Evolutionary conservation across 2,329 filamentous ascomycete species (phyloP).

Genomic region (Epichloe baconii): DNA sequence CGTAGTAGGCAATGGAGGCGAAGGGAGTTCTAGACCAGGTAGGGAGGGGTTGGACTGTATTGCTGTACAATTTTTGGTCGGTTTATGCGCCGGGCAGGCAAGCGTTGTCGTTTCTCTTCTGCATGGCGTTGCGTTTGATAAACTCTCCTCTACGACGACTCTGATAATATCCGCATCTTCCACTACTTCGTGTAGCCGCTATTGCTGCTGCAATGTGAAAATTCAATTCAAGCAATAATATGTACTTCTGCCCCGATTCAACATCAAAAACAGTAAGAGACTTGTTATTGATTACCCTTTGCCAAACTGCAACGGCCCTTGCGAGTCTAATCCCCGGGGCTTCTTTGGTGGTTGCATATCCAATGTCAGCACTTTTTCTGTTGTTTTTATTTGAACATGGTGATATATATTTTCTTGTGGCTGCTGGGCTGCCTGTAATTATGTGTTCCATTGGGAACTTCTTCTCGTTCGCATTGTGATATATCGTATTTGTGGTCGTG

Average conservation of each 20-base stretch:
- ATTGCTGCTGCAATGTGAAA: background rate
- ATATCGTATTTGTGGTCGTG: too few relatives aligned
- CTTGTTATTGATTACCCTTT: constrained; percentile 31
- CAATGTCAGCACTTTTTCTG: too few relatives aligned
- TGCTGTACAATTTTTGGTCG: constrained; percentile 4
- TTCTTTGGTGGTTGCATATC: too few relatives aligned
- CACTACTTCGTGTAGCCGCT: constrained; percentile 9
- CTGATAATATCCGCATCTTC: constrained; percentile 23
- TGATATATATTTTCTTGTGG: too few relatives aligned
- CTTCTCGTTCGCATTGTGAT: too few relatives aligned
- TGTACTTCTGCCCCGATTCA: background rate
- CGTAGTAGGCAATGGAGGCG: constrained; percentile 46
- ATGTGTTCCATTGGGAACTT: too few relatives aligned
- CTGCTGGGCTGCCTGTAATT: too few relatives aligned
- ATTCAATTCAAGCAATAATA: background rate
- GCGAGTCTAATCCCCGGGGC: constrained; percentile 14
- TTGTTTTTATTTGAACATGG: too few relatives aligned
- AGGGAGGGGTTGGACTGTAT: constrained; percentile 4
- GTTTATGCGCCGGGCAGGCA: background rate
- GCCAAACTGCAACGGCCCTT: constrained; percentile 30
- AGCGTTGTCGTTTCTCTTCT: background rate
- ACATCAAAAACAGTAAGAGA: constrained; percentile 14
- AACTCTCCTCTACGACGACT: constrained; percentile 5
- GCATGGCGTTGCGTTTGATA: constrained; percentile 5
- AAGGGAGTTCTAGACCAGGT: constrained; percentile 40